Evolutionary conservation across 257 asterid species (phyloP).

Genomic region (Echites panduratus): DNA sequence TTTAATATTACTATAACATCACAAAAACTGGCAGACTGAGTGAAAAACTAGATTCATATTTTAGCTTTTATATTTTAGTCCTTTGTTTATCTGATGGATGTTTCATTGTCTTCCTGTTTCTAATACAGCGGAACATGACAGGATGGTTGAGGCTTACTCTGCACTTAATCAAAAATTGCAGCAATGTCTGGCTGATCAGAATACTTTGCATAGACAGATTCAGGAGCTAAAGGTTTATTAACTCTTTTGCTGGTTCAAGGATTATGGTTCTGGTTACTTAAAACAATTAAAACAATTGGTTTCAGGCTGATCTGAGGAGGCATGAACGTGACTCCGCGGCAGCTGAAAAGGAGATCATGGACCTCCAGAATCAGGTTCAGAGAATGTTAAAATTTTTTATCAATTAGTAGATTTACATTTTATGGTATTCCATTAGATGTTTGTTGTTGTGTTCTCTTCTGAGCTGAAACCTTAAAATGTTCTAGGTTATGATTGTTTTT

Average conservation of each 20-base stretch:
- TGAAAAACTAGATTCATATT: background rate
- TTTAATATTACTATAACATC: background rate
- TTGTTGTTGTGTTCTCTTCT: too few relatives aligned
- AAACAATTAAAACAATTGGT: background rate
- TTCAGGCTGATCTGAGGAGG: constrained; percentile 71
- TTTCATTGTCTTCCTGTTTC: constrained; percentile 12
- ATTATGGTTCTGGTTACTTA: background rate
- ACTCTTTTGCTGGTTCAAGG: background rate
- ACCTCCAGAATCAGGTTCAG: constrained; percentile 82
- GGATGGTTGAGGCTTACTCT: constrained; percentile 63
- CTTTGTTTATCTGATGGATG: background rate
- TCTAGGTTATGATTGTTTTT: background rate
- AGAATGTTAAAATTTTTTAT: background rate
- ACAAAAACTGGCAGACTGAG: background rate
- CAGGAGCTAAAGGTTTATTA: constrained; percentile 65
- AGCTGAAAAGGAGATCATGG: constrained; percentile 64
- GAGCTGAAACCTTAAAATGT: too few relatives aligned
- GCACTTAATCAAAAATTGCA: constrained; percentile 60
- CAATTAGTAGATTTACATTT: background rate
- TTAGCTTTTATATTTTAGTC: background rate
- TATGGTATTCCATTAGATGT: background rate
- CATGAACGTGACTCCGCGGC: constrained; percentile 68
- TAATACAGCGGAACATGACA: constrained; percentile 76
- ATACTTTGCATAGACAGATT: constrained; percentile 48
- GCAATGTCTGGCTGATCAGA: constrained; percentile 57